These are phyloP conservation scores for Dactylorhiza incarnata DNA, from an alignment of 106 monocot species.

Conservation along the genomic window DNA sequence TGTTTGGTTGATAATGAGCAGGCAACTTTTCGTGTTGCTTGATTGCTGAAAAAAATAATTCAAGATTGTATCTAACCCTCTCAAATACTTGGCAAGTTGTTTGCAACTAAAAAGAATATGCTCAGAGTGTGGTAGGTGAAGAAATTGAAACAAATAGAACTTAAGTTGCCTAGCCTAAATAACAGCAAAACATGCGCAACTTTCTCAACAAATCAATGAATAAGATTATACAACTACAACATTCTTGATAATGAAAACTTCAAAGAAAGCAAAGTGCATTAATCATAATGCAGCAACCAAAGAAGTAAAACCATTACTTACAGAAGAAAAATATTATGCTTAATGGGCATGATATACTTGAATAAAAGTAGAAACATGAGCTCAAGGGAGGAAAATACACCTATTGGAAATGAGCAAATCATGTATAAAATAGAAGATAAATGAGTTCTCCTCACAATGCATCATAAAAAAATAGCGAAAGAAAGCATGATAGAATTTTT, in stretches of 20 bases:
- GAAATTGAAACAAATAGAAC: neutral
- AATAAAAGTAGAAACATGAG: neutral
- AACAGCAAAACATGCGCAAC: neutral
- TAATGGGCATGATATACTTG: neutral
- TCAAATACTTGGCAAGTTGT: too few species aligned
- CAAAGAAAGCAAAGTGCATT: neutral
- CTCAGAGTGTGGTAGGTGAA: too few species aligned
- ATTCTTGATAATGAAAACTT: neutral
- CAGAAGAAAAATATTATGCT: neutral
- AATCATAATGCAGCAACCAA: neutral
- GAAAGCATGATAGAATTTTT: neutral
- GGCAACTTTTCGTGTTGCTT: too few species aligned
- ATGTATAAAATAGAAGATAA: too few species aligned
- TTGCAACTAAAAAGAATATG: too few species aligned
- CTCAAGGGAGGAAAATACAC: neutral
- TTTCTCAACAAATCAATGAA: neutral
- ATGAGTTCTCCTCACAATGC: neutral
- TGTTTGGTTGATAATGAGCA: too few species aligned
- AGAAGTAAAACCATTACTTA: neutral
- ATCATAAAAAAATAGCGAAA: neutral
- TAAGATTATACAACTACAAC: neutral
- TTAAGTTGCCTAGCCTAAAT: neutral
- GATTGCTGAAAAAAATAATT: too few species aligned
- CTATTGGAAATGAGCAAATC: neutral
- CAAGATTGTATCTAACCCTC: too few species aligned